A percentile compares a stretch with the other conserved stretches of the same genome.
Evolutionary conservation across 2,329 filamentous ascomycete species (phyloP).

Genomic region (Pseudopyrenochaeta lycopersici): DNA sequence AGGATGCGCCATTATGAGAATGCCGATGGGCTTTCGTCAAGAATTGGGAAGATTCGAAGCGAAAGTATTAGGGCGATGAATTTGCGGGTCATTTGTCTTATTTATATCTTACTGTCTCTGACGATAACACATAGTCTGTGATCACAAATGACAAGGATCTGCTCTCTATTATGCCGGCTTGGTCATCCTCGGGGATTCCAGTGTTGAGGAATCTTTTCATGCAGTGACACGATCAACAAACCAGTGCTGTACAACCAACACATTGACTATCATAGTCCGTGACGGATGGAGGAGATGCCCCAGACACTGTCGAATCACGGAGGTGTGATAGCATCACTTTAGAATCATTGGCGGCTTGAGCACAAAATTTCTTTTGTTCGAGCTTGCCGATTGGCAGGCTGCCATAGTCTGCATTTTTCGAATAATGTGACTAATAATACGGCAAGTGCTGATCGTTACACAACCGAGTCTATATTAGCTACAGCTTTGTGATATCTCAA

Average conservation of each 20-base stretch:
- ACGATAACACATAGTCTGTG: not conserved
- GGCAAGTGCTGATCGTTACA: too few species aligned
- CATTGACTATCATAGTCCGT: too few species aligned
- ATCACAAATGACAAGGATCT: not conserved
- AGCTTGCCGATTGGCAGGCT: not conserved
- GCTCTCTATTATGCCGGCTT: not conserved
- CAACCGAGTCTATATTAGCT: too few species aligned
- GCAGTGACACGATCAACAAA: constrained; percentile 4
- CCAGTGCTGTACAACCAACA: not conserved
- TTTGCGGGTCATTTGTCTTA: not conserved
- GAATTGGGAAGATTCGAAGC: not conserved
- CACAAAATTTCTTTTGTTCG: not conserved
- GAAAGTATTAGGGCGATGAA: not conserved
- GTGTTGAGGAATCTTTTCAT: not conserved
- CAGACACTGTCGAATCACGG: too few species aligned
- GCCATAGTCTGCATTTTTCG: too few species aligned
- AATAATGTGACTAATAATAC: too few species aligned
- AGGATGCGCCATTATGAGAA: constrained; percentile 20
- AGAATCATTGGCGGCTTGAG: not conserved
- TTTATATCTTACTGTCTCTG: not conserved
- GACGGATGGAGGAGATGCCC: too few species aligned
- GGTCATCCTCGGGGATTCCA: constrained; percentile 2
- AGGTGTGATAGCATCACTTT: too few species aligned
- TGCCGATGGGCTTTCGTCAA: not conserved
- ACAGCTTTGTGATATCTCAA: too few species aligned